These are phyloP conservation scores for Podospora didyma DNA, from an alignment of 495 filamentous ascomycete species.

Conservation along the genomic window DNA sequence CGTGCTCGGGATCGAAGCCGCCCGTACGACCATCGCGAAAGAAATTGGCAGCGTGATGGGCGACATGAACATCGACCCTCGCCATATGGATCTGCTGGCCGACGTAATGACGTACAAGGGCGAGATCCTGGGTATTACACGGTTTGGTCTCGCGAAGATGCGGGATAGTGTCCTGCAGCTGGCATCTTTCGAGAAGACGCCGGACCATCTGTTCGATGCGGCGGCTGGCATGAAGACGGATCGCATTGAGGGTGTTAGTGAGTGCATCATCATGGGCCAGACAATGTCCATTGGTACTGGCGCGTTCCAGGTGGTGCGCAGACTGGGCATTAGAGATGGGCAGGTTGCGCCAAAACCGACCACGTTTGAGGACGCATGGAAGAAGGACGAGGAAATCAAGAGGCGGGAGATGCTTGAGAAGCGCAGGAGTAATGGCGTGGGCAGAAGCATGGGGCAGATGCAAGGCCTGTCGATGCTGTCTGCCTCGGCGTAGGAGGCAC, in stretches of 20 bases:
- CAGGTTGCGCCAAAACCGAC: conserved; percentile 61
- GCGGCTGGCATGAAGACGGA: conserved; percentile 86
- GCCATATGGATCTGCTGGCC: conserved; percentile 97
- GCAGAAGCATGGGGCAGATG: conserved; percentile 3
- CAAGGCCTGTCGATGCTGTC: not conserved
- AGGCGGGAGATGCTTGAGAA: conserved; percentile 21
- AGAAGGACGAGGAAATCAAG: conserved; percentile 37
- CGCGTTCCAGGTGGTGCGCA: conserved; percentile 79
- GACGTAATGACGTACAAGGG: conserved; percentile 99
- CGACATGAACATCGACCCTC: conserved; percentile 93
- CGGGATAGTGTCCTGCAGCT: conserved; percentile 90
- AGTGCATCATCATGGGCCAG: conserved; percentile 99
- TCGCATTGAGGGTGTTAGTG: conserved; percentile 84
- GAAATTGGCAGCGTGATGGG: conserved; percentile 83
- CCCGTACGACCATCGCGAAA: conserved; percentile 72
- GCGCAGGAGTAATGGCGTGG: conserved; percentile 8
- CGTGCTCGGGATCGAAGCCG: conserved; percentile 97
- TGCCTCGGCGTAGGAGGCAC: conserved; percentile 5
- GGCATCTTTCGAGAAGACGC: conserved; percentile 97
- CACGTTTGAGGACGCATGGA: conserved; percentile 75
- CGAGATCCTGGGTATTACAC: conserved; percentile 94
- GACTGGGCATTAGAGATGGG: conserved; percentile 61
- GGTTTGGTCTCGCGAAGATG: conserved; percentile 97
- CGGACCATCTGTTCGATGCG: conserved; percentile 95
- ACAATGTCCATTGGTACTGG: conserved; percentile 87